Evolutionary conservation across 352 stramenopile species (phyloP).

Genomic region (Phytophthora hibernalis): DNA sequence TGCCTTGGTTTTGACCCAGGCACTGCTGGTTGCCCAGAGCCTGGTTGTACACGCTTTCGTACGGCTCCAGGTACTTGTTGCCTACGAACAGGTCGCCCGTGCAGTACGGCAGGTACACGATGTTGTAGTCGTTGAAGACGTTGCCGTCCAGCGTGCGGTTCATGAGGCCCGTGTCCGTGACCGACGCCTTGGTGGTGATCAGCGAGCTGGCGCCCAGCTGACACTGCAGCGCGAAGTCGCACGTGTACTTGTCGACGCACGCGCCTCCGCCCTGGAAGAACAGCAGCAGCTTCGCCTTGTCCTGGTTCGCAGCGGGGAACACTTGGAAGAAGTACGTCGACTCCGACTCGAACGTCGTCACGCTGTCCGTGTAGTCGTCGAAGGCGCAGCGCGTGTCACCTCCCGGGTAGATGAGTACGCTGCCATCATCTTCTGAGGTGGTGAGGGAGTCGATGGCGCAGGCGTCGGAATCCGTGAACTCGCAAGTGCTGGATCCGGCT

Average conservation of each 20-base stretch:
- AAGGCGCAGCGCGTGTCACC: slow-evolving; percentile 52
- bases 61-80: slow-evolving; percentile 33
- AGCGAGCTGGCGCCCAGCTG: slow-evolving; percentile 38
- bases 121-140: slow-evolving; percentile 72
- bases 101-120: slow-evolving; percentile 75
- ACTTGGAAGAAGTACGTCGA: slow-evolving; percentile 66
- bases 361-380: slow-evolving; percentile 41
- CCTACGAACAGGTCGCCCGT: slow-evolving; percentile 66
- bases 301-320: slow-evolving; percentile 45
- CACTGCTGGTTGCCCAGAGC: slow-evolving; percentile 46
- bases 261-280: slow-evolving; percentile 66
- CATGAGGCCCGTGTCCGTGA: slow-evolving; percentile 54
- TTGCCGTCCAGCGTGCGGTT: slow-evolving; percentile 55
- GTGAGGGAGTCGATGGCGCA: slow-evolving; percentile 36
- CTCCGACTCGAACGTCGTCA: slow-evolving; percentile 40
- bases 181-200: slow-evolving; percentile 46
- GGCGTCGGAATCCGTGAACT: slow-evolving; percentile 24
- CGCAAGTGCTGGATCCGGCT: slow-evolving; percentile 13
- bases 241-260: slow-evolving; percentile 62
- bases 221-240: slow-evolving; percentile 60
- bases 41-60: slow-evolving; percentile 37
- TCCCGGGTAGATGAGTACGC: slow-evolving; percentile 46
- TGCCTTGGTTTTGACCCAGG: slow-evolving; percentile 42
- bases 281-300: slow-evolving; percentile 63
- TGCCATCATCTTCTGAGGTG: slow-evolving; percentile 29